Evolutionary conservation across 345 rosid species (phyloP), one percentile per base, ranked within the genome.

Genomic region (Citrus glauca): DNA sequence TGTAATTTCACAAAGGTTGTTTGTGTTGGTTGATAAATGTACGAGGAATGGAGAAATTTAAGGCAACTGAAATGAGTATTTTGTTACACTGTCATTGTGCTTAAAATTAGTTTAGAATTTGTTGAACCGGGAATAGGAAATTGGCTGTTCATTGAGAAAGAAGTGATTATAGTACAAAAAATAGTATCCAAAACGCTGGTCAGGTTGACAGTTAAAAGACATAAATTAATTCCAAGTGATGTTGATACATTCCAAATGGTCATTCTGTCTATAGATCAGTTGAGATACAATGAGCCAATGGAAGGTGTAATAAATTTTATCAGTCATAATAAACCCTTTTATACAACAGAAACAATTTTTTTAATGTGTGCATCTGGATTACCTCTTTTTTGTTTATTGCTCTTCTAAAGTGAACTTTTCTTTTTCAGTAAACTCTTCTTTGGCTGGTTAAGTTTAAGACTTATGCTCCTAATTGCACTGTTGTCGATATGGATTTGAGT

Each of bases 1-100:
- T 74, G 74, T 72, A 72, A 35, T 79, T 79, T 71, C 75, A 69
- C 57, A 14, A 6, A 67, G 55, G 24, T 79, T 38, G 38, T 38
- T 66, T 60, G 63, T 62, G 13, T 35, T 60, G 30, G 28, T 37
- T 71, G 28, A 72, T 24, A 19, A 25, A 72, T 70, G 48, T 38
- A 27, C 25, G 8, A 35, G 30, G 45, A 77, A 38, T 61, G 45
- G 63, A 22, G 70, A 76, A 76, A 82, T 78, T 77, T 56, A 53
- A 57, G 69, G 37, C 37, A 78, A 65, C 65, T 78, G 20, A 32
- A 78, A 80, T 65, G 78, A 65, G 62, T 33, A 61, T 50, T 22
- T 53, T 85, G 6, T 80, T 75, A 32, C 6, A 57, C 40, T 70
- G 67, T 71, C 32, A 61, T 53, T 61, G 28, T 22, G 67, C 65